Conservation (phyloP, 2,329 filamentous ascomycete genomes). For the Fusarium piperis region DNA sequence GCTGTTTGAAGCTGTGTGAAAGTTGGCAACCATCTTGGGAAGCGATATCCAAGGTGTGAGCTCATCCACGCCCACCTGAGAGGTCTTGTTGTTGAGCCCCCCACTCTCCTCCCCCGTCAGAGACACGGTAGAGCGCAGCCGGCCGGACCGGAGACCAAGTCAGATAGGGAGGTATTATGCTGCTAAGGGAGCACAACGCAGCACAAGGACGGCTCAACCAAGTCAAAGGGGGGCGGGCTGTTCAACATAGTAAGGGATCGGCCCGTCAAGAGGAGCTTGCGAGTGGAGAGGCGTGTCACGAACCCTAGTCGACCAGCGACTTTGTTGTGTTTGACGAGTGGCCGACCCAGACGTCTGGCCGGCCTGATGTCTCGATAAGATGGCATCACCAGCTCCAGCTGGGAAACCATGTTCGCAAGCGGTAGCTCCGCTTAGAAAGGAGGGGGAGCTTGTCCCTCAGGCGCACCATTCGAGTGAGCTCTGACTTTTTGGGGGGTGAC, state of each 20-base stretch:
- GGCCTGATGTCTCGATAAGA: conserved; percentile 30
- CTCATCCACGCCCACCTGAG: neutral
- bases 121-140: conserved; percentile 6
- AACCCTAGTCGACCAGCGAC: neutral
- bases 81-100: conserved; percentile 19
- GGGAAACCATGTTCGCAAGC: conserved; percentile 12
- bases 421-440: conserved; percentile 15
- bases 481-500: neutral
- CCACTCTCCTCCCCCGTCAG: conserved; percentile 15
- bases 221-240: conserved; percentile 4
- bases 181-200: neutral
- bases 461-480: conserved; percentile 11
- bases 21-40: conserved; percentile 6
- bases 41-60: neutral
- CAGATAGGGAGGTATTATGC: neutral
- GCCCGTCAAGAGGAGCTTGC: conserved; percentile 33
- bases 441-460: neutral
- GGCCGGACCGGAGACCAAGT: conserved; percentile 33
- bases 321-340: neutral
- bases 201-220: neutral
- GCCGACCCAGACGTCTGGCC: neutral
- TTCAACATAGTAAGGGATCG: conserved; percentile 31
- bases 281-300: conserved; percentile 15
- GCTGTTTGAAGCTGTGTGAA: conserved; percentile 8
- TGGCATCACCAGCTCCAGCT: conserved; percentile 36